Conservation (phyloP, 805 yeast species). For the Candida taoyuanica region DNA sequence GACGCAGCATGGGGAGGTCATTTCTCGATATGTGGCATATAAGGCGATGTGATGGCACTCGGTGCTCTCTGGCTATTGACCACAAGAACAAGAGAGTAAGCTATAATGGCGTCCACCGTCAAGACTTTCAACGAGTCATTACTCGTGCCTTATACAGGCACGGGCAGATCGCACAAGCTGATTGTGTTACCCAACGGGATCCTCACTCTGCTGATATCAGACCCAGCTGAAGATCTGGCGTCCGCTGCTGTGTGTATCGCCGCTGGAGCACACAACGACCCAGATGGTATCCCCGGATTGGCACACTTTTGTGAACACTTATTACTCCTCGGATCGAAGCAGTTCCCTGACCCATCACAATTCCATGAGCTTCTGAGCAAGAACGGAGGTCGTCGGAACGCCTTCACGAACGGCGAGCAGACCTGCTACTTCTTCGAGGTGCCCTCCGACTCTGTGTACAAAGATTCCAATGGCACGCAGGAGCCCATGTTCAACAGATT, state of each 20-base stretch:
- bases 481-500: slow-evolving; percentile 41
- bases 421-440: slow-evolving; percentile 62
- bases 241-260: slow-evolving; percentile 73
- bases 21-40: too few relatives aligned
- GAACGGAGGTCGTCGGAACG: slow-evolving; percentile 59
- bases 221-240: slow-evolving; percentile 58
- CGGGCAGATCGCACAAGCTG: slow-evolving; percentile 38
- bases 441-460: slow-evolving; percentile 37
- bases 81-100: not conserved
- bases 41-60: too few relatives aligned
- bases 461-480: slow-evolving; percentile 11
- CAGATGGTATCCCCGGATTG: slow-evolving; percentile 63
- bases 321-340: slow-evolving; percentile 51
- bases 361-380: slow-evolving; percentile 41
- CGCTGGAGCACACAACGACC: slow-evolving; percentile 80
- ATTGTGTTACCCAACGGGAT: slow-evolving; percentile 65
- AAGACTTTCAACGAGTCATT: slow-evolving; percentile 19
- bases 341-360: slow-evolving; percentile 43
- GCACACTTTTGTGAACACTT: slow-evolving; percentile 91
- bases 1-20: too few relatives aligned
- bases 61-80: too few relatives aligned
- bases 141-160: slow-evolving; percentile 33
- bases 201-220: slow-evolving; percentile 64
- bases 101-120: slow-evolving; percentile 7
- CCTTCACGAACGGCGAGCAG: slow-evolving; percentile 63